Evolutionary conservation across 495 filamentous ascomycete genomes (phyloP).

Genomic region (Hypoxylon subgilvum): DNA sequence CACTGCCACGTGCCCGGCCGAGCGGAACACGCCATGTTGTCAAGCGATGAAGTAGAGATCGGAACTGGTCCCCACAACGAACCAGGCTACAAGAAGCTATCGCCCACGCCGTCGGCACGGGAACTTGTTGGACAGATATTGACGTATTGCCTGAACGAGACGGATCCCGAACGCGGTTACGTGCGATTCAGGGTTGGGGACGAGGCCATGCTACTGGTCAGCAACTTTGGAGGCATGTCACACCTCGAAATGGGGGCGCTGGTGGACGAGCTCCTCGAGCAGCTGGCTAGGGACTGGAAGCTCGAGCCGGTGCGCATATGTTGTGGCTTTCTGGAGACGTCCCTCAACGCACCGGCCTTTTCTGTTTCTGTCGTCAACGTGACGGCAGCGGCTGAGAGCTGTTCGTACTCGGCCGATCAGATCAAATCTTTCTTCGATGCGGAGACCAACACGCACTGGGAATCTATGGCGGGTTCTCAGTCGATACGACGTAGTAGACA

Average conservation of each 20-base stretch:
- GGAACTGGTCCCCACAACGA: constrained; percentile 70
- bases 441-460: constrained; percentile 61
- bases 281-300: constrained; percentile 51
- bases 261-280: constrained; percentile 58
- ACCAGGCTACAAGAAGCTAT: constrained; percentile 62
- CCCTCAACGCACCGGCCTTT: constrained; percentile 67
- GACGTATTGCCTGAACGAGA: constrained; percentile 60
- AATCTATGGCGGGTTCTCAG: constrained; percentile 51
- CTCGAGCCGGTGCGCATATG: constrained; percentile 58
- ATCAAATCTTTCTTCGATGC: constrained; percentile 61
- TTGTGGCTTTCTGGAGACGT: constrained; percentile 63
- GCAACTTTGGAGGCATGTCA: constrained; percentile 69
- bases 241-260: constrained; percentile 66
- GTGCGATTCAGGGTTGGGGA: constrained; percentile 62
- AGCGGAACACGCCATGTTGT: constrained; percentile 58
- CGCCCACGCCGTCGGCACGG: constrained; percentile 59
- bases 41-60: constrained; percentile 57
- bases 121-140: constrained; percentile 62
- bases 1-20: constrained; percentile 69
- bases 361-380: constrained; percentile 65
- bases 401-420: constrained; percentile 53
- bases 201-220: constrained; percentile 62
- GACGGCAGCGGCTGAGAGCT: constrained; percentile 52
- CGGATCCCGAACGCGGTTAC: constrained; percentile 62
- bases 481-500: constrained; percentile 42